Conservation (phyloP, 164 flowering plant species). For the Magnolia changhungtana region DNA sequence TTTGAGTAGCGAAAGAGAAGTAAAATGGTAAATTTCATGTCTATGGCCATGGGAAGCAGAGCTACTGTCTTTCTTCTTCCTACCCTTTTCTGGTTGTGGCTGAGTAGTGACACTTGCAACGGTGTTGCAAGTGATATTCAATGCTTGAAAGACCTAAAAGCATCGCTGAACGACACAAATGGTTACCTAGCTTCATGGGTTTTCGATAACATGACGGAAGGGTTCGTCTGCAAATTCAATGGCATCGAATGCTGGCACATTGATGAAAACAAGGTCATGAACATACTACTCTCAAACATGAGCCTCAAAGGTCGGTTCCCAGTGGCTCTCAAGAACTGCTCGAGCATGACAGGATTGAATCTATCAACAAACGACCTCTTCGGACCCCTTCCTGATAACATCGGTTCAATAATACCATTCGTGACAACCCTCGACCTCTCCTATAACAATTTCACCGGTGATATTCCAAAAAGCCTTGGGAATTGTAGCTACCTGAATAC, state of each 20-base stretch:
- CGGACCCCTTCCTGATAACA: constrained; percentile 54
- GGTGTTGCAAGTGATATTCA: constrained; percentile 38
- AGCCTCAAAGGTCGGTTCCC: constrained; percentile 73
- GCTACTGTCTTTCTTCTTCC: constrained; percentile 1
- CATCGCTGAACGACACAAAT: constrained; percentile 47
- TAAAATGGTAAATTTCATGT: not conserved
- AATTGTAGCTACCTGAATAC: constrained; percentile 47
- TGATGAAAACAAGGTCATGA: constrained; percentile 60
- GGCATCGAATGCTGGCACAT: constrained; percentile 84
- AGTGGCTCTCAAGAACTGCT: constrained; percentile 46
- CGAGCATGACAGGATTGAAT: constrained; percentile 61
- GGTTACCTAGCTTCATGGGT: constrained; percentile 46
- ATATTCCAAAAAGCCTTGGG: constrained; percentile 42
- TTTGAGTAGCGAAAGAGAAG: not conserved
- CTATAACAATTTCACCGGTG: constrained; percentile 53
- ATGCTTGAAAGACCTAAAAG: constrained; percentile 49
- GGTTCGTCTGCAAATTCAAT: constrained; percentile 56
- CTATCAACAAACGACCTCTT: constrained; percentile 52
- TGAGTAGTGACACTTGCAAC: constrained; percentile 14
- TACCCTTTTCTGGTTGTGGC: not conserved
- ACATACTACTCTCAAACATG: constrained; percentile 44
- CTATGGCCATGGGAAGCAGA: constrained; percentile 2
- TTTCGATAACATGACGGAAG: constrained; percentile 47
- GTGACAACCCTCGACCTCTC: constrained; percentile 66
- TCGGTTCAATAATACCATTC: constrained; percentile 22